phyloP scores from a whole-genome alignment of 768 basidiomycete species.

The Phallus indusiatus region DNA sequence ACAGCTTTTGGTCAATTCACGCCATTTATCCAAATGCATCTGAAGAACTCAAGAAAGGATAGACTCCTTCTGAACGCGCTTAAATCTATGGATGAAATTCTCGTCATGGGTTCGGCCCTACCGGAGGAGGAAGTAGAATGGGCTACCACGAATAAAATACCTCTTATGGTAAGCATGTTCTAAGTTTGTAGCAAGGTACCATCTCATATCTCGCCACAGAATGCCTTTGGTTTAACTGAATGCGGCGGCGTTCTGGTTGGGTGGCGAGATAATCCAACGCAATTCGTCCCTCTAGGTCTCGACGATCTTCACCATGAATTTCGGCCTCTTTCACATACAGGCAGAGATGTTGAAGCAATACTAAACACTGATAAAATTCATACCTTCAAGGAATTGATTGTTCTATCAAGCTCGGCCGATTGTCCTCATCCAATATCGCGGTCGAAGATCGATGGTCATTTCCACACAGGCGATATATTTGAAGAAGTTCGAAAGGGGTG shows the following conservation, averaged over 20 bases:
- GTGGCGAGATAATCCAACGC: background rate
- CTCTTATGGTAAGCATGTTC: background rate
- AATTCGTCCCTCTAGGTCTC: background rate
- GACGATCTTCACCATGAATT: background rate
- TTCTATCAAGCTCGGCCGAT: slow-evolving; percentile 50
- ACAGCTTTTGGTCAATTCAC: background rate
- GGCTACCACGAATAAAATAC: background rate
- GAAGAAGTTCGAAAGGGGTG: slow-evolving; percentile 46
- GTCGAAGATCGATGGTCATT: slow-evolving; percentile 48
- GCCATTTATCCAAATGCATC: background rate
- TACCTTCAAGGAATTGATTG: background rate
- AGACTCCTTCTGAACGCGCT: background rate
- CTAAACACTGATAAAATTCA: background rate
- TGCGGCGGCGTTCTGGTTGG: background rate
- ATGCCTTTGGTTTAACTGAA: background rate
- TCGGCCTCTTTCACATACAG: background rate
- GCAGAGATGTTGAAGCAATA: background rate
- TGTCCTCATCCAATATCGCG: slow-evolving; percentile 56
- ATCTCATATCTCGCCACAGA: background rate
- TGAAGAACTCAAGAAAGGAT: background rate
- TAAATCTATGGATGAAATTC: background rate
- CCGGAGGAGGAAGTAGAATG: background rate
- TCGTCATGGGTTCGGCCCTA: background rate
- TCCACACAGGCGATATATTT: slow-evolving; percentile 80
- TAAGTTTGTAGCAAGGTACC: background rate